phyloP scores from a whole-genome alignment of 306 rosid genomes.

The Lablab purpureus region DNA sequence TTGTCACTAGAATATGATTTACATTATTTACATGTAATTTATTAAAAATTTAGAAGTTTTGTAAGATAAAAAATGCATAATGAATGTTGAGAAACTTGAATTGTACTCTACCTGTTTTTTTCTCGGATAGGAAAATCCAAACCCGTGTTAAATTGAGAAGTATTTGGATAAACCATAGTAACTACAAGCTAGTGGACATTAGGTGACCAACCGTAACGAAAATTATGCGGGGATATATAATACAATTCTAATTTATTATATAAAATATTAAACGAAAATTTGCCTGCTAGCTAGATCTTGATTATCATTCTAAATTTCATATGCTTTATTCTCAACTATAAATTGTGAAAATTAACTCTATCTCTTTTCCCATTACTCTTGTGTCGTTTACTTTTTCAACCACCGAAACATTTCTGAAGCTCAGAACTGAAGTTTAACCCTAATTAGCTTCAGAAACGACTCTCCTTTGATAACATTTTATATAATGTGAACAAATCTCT shows the following conservation, averaged over 20 bases:
- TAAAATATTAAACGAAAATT: background rate
- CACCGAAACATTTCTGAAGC: background rate
- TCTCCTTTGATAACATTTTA: background rate
- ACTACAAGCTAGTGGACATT: constrained; percentile 5
- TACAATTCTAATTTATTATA: background rate
- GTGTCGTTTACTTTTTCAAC: background rate
- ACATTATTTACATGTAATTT: background rate
- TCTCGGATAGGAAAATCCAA: background rate
- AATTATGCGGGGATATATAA: background rate
- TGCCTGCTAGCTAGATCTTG: background rate
- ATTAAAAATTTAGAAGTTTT: background rate
- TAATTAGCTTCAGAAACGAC: background rate
- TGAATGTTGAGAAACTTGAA: background rate
- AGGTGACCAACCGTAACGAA: constrained; percentile 33
- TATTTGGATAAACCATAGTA: background rate
- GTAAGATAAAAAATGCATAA: background rate
- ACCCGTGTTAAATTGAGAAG: background rate
- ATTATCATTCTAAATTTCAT: background rate
- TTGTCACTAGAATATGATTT: too few species aligned
- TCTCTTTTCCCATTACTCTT: background rate
- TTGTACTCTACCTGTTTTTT: background rate
- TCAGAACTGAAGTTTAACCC: background rate
- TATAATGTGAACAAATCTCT: background rate
- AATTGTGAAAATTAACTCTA: background rate
- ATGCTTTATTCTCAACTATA: background rate